These are phyloP conservation scores for Nelumbo lutea DNA, from an alignment of 164 flowering plant genomes.

Conservation along the genomic window DNA sequence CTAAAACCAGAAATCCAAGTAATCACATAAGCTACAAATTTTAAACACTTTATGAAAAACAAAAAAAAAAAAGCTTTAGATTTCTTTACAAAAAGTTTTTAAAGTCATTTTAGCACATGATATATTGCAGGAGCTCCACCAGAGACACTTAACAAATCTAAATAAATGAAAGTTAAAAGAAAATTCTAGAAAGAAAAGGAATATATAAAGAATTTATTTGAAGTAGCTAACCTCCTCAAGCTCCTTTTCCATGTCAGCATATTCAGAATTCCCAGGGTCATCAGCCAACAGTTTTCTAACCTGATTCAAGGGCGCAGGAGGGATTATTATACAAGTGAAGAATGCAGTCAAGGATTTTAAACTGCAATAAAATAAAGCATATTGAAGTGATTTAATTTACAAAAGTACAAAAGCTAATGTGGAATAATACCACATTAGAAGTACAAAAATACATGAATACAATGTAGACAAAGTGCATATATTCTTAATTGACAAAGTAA, in stretches of 20 bases:
- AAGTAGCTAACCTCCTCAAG: conserved; percentile 64
- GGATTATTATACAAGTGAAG: neutral
- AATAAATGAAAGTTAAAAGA: neutral
- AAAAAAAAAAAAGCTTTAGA: neutral
- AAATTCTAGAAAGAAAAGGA: neutral
- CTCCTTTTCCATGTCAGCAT: conserved; percentile 90
- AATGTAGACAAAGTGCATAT: no score
- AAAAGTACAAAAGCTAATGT: no score
- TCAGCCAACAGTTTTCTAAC: conserved; percentile 62
- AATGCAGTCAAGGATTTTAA: neutral
- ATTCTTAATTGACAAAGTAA: no score
- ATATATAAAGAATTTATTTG: neutral
- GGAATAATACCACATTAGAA: no score
- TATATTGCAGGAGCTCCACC: neutral
- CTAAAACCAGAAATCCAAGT: neutral
- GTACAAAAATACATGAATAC: no score
- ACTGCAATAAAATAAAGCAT: no score
- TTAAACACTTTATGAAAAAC: neutral
- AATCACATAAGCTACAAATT: neutral
- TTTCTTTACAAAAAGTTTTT: neutral
- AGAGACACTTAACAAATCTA: no score
- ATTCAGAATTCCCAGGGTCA: conserved; percentile 86
- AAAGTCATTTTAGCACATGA: neutral
- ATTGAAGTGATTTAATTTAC: no score
- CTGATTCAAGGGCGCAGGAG: conserved; percentile 26